A percentile compares a stretch with the other conserved stretches of the same genome.
phyloP scores from a whole-genome alignment of 2,329 filamentous ascomycete genomes.

The Leptographium flavum region DNA sequence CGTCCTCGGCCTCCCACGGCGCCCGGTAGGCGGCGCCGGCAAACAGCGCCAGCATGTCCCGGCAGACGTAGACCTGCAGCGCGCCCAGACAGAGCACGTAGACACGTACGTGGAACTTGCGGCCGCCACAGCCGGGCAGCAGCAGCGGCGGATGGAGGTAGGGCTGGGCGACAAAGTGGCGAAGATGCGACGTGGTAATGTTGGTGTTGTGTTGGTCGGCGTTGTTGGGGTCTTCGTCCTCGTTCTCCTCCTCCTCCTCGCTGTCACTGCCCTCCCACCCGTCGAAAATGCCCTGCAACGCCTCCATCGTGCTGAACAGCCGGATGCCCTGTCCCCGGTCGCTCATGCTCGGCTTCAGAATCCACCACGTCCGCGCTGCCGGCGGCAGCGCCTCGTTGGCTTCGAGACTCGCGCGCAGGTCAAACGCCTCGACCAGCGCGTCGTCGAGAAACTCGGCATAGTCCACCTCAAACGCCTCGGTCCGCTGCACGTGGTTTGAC shows the following conservation, averaged over 20 bases:
- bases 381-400: slow-evolving; percentile 33
- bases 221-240: slow-evolving; percentile 15
- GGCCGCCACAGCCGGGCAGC: slow-evolving; percentile 42
- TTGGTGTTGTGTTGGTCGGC: slow-evolving; percentile 24
- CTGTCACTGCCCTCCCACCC: slow-evolving; percentile 65
- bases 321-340: slow-evolving; percentile 88
- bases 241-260: slow-evolving; percentile 50
- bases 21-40: slow-evolving; percentile 58
- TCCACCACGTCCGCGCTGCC: slow-evolving; percentile 73
- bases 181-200: slow-evolving; percentile 77
- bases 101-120: slow-evolving; percentile 90
- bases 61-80: slow-evolving; percentile 74
- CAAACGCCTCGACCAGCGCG: slow-evolving; percentile 77
- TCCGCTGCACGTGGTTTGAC: slow-evolving; percentile 55
- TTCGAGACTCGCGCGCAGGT: slow-evolving; percentile 64
- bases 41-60: slow-evolving; percentile 85
- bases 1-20: slow-evolving; percentile 35
- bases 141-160: slow-evolving; percentile 86
- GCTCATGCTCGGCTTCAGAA: slow-evolving; percentile 94
- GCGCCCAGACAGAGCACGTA: slow-evolving; percentile 76
- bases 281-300: slow-evolving; percentile 80
- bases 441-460: slow-evolving; percentile 96
- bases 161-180: slow-evolving; percentile 90
- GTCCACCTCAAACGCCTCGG: slow-evolving; percentile 84
- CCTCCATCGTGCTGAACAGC: slow-evolving; percentile 71